Conservation (phyloP, 2,329 filamentous ascomycete genomes). For the Cordyceps farinosa region DNA sequence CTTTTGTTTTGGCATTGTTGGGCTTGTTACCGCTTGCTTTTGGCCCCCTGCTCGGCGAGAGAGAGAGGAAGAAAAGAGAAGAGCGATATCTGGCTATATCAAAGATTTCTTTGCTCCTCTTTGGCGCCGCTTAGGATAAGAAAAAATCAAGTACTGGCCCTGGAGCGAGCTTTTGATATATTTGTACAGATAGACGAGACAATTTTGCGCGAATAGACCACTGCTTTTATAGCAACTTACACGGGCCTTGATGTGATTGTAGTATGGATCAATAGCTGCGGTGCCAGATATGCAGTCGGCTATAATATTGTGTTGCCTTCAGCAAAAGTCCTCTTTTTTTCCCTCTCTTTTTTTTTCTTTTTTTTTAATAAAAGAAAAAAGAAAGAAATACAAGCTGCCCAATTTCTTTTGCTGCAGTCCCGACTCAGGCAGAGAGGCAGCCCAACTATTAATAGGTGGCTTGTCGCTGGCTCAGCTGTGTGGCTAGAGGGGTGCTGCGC, state of each 20-base stretch:
- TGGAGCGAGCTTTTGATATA: slow-evolving; percentile 1
- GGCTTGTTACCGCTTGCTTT: background rate
- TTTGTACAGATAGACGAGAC: slow-evolving; percentile 9
- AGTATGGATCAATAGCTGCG: background rate
- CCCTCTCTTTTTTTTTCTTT: too few species aligned
- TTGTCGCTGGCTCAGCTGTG: background rate
- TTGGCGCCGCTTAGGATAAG: background rate
- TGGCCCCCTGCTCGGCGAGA: background rate
- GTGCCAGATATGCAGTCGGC: background rate
- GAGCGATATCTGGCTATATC: slow-evolving; percentile 11
- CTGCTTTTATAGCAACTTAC: slow-evolving; percentile 1
- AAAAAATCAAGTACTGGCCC: background rate
- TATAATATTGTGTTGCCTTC: too few species aligned
- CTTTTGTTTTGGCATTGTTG: background rate
- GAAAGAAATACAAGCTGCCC: too few species aligned
- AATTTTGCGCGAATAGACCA: slow-evolving; percentile 4
- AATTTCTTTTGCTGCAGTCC: too few species aligned
- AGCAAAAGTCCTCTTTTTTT: too few species aligned
- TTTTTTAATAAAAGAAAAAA: too few species aligned
- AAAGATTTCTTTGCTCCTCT: background rate
- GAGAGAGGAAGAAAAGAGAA: background rate
- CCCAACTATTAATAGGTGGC: background rate
- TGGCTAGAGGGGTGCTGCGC: background rate
- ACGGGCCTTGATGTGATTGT: background rate
- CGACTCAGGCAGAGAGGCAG: background rate